Conservation (phyloP, 2,329 filamentous ascomycete species). For the Chaetomium sp. region DNA sequence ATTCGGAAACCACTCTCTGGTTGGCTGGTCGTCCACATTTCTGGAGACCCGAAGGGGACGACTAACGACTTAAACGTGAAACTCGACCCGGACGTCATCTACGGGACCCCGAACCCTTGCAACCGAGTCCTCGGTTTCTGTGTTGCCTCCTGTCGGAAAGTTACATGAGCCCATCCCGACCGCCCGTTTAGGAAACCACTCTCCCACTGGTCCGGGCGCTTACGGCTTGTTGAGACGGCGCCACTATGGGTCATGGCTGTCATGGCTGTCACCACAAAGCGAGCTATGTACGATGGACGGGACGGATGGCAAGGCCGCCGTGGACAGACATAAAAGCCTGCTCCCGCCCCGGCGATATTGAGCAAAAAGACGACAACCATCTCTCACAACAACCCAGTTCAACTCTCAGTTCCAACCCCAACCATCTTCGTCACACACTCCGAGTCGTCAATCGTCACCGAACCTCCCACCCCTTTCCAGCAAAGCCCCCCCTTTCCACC, state of each 20-base stretch:
- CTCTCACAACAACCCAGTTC: background rate
- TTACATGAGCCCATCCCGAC: background rate
- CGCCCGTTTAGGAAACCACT: constrained; percentile 4
- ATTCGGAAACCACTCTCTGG: constrained; percentile 10
- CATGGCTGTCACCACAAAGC: background rate
- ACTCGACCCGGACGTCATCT: background rate
- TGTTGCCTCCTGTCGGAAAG: background rate
- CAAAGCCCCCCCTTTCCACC: background rate
- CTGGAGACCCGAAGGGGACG: background rate
- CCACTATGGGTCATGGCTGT: background rate
- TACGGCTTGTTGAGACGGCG: background rate
- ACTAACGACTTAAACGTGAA: background rate
- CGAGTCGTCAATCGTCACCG: too few species aligned
- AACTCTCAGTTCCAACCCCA: background rate
- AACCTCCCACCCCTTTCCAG: background rate
- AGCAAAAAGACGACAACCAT: background rate
- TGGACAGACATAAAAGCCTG: background rate
- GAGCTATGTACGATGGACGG: background rate
- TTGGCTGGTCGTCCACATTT: background rate
- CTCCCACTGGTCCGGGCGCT: constrained; percentile 3
- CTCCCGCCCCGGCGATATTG: background rate
- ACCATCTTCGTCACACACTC: background rate
- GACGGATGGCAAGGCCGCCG: background rate
- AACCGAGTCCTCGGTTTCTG: background rate
- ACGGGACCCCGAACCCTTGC: too few species aligned